A percentile compares a stretch with the other conserved stretches of the same genome.
Conservation (phyloP, 2,329 filamentous ascomycete species). For the Tolypocladium tropicale region DNA sequence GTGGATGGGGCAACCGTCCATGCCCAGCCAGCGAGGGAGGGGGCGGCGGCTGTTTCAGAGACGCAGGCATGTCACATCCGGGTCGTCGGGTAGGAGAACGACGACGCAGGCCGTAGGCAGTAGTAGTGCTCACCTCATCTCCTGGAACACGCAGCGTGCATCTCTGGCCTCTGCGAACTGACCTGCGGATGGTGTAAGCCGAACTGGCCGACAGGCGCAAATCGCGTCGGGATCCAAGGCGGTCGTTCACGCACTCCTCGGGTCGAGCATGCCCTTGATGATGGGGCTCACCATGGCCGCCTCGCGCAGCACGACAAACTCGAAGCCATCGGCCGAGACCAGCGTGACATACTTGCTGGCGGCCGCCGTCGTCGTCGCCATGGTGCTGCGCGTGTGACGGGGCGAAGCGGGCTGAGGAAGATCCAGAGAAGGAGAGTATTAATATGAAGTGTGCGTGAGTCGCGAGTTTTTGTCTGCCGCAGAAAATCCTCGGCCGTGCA, state of each 20-base stretch:
- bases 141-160: constrained; percentile 56
- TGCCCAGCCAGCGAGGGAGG: constrained; percentile 23
- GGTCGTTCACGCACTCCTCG: constrained; percentile 40
- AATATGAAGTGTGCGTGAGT: not conserved
- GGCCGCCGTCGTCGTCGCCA: constrained; percentile 11
- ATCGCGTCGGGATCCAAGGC: not conserved
- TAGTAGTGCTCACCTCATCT: constrained; percentile 57
- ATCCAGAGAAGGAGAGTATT: not conserved
- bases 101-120: not conserved
- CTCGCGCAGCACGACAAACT: constrained; percentile 65
- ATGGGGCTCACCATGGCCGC: constrained; percentile 59
- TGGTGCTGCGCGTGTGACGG: not conserved
- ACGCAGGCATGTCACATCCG: not conserved
- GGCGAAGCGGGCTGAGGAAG: not conserved
- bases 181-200: constrained; percentile 26
- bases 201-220: not conserved
- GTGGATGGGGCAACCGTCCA: constrained; percentile 43
- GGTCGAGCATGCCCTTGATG: constrained; percentile 67
- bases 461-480: not conserved
- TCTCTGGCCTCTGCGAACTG: constrained; percentile 55
- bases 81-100: too few species aligned
- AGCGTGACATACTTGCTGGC: constrained; percentile 65
- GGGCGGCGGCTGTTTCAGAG: constrained; percentile 33
- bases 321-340: constrained; percentile 64
- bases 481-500: not conserved